A percentile compares a stretch with the other conserved stretches of the same genome.
phyloP scores from a whole-genome alignment of 148 eudicot genomes.

The Beta vulgaris region DNA sequence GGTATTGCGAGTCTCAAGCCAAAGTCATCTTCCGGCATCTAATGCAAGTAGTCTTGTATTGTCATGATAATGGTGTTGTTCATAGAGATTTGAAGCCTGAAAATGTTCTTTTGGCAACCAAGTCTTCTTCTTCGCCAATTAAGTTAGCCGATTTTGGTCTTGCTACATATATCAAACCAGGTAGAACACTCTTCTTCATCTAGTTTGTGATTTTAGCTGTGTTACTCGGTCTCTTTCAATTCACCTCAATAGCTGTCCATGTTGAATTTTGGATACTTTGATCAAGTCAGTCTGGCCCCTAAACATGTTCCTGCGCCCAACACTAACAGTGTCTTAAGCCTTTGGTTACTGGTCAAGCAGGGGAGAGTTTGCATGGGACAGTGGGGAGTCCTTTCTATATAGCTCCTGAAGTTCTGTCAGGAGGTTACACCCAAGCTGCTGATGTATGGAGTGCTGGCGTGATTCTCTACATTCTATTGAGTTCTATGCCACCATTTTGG shows the following conservation, averaged over 20 bases:
- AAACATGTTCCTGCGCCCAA: too few relatives aligned
- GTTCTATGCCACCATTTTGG: conserved; percentile 92
- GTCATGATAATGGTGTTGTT: conserved; percentile 83
- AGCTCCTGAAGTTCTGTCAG: conserved; percentile 86
- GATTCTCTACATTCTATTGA: conserved; percentile 82
- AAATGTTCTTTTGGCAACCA: conserved; percentile 70
- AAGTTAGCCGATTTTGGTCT: conserved; percentile 94
- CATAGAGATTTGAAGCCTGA: conserved; percentile 95
- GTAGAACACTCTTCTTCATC: conserved; percentile 34
- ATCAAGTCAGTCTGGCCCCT: neutral
- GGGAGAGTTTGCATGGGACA: conserved; percentile 70
- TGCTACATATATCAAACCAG: conserved; percentile 78
- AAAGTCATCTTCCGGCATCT: conserved; percentile 59
- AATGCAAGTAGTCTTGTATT: conserved; percentile 73
- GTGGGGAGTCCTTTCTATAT: conserved; percentile 95
- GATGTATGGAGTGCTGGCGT: conserved; percentile 97
- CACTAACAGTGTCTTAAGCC: conserved; percentile 18
- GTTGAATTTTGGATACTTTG: neutral
- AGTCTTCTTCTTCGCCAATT: conserved; percentile 67
- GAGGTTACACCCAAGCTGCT: conserved; percentile 82
- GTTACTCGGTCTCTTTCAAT: neutral
- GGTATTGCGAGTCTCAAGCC: conserved; percentile 62
- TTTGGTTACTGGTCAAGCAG: conserved; percentile 43
- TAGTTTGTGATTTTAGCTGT: neutral
- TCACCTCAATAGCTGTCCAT: neutral